Base-by-base conservation (phyloP, 306 rosid genomes). In the Trifolium subterraneum region DNA sequence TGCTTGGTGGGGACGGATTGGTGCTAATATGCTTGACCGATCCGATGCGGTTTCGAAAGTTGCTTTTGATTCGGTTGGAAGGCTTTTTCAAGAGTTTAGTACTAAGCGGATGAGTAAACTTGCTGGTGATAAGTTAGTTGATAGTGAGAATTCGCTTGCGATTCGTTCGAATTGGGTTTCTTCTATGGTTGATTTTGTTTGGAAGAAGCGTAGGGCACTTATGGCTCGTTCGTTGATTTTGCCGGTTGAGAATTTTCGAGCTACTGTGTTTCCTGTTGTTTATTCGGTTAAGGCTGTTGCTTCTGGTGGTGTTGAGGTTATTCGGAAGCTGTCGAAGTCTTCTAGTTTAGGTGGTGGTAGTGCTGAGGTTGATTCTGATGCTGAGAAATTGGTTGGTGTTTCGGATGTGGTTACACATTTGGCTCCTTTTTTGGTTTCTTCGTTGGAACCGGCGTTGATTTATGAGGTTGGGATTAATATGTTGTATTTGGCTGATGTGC, bases 121-220 rank as follows among this genome's bases (percentile, higher is more conserved):
- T 55, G 99, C 99, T 0, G 99, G 99, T 0, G 99, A 94, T 27
- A 94, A 92, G 80, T 80, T 94, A 1, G 92, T 94, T 3, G 99
- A 94, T 42, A 92, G 98, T n/a, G 99, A 94, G 73, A 94, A 92
- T 16, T 94, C 99, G 15, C 81, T 94, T 5, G 97, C 98, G 6
- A 92, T 94, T 65, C 85, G 99, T 31, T 92, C 99, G 56, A 94
- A 92, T 58, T 94, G 99, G 99, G 92, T 94, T 33, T 94, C 98
- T 0, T 88, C 93, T 4, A 94, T 88, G 98, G 99, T 92, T 10
- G 98, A 94, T 71, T 84, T 94, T 1, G 99, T 94, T 18, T 94
- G 99, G 99, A 89, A 84, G 88, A 92, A 82, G 81, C 92, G 99
- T n/a, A 90, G 80, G 16, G 89, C 97, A 5, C 82, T 94, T 71